Base-by-base conservation (phyloP, 495 filamentous ascomycete genomes). In the Penicillium salamii region DNA sequence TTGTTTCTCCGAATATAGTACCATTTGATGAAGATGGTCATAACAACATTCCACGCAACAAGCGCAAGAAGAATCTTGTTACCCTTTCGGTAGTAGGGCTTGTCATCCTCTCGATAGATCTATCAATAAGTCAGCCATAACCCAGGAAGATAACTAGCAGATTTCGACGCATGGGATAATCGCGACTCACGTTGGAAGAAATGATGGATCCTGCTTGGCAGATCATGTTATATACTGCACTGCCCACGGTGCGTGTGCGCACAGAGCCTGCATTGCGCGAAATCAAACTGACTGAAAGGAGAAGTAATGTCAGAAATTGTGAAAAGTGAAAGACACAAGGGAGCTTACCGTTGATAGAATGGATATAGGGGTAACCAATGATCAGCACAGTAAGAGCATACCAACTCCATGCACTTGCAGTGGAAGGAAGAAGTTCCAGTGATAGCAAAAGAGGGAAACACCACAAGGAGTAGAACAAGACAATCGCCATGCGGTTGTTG, bases 401-500 rank as follows among this genome's bases (percentile, higher is more conserved):
- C 46, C 52, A 53, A 40, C 40, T 53, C 48, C 55, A 55, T 7
- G 44, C 34, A 15, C 49, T 52, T 21, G 51, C 46, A 15, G 31
- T 37, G 3, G 34, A 42, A 6, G 59, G 55, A 13, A 55, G 31
- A 3, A 48, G 42, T 17, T 49, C 59, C 36, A 52, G 41, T 20
- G 54, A 49, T 36, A 53, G 7, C 20, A 63, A 41, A 29, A 80
- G 63, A 0, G 83, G 81, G 2, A 88, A 58, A 1, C 69, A 66
- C 78, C 79, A 88, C 33, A 87, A 57, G 20, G 80, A 76, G 23
- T 78, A 74, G 31, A 80, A 29, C 0, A 51, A 14, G 0, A 49
- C 43, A 20, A 58, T 48, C 1, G 33, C 48, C 51, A 79, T 72
- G 26, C 81, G 73, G 37, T 84, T 69, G 41, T 85, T 78, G 29